Percentiles rank a stretch among this genome's conserved stretches.
These are phyloP conservation scores for Monosporozyma servazzii DNA, from an alignment of 805 yeast species.

Conservation along the genomic window DNA sequence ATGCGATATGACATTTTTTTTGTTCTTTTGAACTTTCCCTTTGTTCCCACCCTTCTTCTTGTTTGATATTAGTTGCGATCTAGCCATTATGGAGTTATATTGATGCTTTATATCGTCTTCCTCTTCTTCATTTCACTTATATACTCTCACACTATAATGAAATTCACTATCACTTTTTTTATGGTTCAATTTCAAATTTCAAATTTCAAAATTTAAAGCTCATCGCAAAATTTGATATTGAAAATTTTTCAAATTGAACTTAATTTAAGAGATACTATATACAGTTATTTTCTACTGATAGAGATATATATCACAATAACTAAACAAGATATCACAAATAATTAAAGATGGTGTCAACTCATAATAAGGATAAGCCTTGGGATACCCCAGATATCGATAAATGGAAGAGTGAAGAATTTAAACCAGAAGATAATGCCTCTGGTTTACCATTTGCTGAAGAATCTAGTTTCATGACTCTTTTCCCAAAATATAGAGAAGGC, in stretches of 20 bases:
- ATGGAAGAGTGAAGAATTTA: constrained; percentile 85
- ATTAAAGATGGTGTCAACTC: constrained; percentile 74
- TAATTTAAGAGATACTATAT: background rate
- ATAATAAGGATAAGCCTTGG: constrained; percentile 96
- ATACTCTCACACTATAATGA: too few relatives aligned
- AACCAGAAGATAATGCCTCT: constrained; percentile 76
- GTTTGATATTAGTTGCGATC: background rate
- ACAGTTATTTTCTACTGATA: background rate
- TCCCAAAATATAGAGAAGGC: constrained; percentile 92
- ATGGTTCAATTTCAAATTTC: background rate
- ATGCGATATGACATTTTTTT: constrained; percentile 9
- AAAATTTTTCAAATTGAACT: constrained; percentile 2
- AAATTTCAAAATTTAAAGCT: background rate
- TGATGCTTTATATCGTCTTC: background rate
- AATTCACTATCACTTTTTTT: background rate
- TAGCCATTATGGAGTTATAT: background rate
- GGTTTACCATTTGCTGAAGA: constrained; percentile 93
- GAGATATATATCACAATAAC: background rate
- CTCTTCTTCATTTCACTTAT: background rate
- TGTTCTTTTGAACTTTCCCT: constrained; percentile 3
- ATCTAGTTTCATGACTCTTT: constrained; percentile 85
- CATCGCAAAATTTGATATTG: background rate
- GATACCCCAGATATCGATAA: constrained; percentile 91
- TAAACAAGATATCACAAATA: background rate
- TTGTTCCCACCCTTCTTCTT: constrained; percentile 4